Evolutionary conservation across 768 basidiomycete species (phyloP).

Genomic region (Tubosaeta brunneosetosa): DNA sequence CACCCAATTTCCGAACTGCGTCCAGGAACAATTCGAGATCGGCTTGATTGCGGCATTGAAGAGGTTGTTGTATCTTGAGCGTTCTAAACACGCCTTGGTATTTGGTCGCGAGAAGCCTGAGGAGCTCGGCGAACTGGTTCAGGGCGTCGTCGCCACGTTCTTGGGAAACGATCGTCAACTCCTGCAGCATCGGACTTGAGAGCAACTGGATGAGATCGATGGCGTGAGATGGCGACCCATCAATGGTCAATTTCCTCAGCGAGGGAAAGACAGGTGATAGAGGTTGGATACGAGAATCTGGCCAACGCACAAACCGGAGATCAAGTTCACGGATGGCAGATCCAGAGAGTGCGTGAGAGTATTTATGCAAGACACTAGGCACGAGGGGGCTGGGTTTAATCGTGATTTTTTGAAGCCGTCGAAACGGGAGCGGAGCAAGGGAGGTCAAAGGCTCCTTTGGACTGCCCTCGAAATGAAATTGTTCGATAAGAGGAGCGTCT

Average conservation of each 20-base stretch:
- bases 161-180: slow-evolving; percentile 17
- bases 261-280: slow-evolving; percentile 20
- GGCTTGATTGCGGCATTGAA: slow-evolving; percentile 13
- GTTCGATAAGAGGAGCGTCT: slow-evolving; percentile 20
- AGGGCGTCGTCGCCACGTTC: slow-evolving; percentile 9
- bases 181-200: slow-evolving; percentile 15
- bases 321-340: slow-evolving; percentile 19
- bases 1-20: slow-evolving; percentile 13
- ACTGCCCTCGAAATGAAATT: slow-evolving; percentile 22
- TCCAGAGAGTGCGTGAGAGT: slow-evolving; percentile 17
- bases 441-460: slow-evolving; percentile 16
- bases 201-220: slow-evolving; percentile 20
- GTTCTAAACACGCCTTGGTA: slow-evolving; percentile 18
- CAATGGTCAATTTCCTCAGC: slow-evolving; percentile 17
- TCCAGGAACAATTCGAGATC: slow-evolving; percentile 13
- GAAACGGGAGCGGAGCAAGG: slow-evolving; percentile 17
- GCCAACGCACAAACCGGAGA: slow-evolving; percentile 22
- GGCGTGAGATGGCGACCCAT: slow-evolving; percentile 17
- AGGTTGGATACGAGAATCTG: slow-evolving; percentile 15
- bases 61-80: slow-evolving; percentile 15
- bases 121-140: slow-evolving; percentile 13
- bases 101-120: slow-evolving; percentile 21
- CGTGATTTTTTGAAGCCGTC: slow-evolving; percentile 15
- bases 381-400: slow-evolving; percentile 20
- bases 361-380: slow-evolving; percentile 25